Percentiles rank a stretch among this genome's conserved stretches.
These are phyloP conservation scores for Cladophialophora exuberans DNA, from an alignment of 2,329 filamentous ascomycete genomes.

Conservation along the genomic window DNA sequence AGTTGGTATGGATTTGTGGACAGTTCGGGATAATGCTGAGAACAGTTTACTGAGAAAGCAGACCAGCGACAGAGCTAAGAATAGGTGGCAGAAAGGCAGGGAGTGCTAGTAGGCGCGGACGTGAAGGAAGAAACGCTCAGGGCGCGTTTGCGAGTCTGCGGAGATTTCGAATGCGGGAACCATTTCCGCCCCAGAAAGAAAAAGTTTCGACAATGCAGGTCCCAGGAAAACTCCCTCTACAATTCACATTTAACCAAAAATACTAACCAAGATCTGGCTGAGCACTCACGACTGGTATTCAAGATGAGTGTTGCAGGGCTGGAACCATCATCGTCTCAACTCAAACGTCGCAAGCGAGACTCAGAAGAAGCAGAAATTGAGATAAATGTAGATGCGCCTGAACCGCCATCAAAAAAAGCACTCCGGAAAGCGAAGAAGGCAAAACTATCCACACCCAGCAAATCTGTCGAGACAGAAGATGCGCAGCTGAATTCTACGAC, in stretches of 20 bases:
- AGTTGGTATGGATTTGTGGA: neutral
- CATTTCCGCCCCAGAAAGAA: too few relatives aligned
- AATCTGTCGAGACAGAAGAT: conserved; percentile 39
- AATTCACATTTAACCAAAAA: too few relatives aligned
- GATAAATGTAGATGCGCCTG: conserved; percentile 85
- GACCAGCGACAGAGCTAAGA: too few relatives aligned
- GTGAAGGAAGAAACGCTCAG: too few relatives aligned
- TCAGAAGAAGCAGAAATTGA: conserved; percentile 65
- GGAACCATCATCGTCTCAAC: neutral
- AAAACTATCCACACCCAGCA: conserved; percentile 26
- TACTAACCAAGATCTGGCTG: neutral
- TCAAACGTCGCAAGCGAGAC: conserved; percentile 27
- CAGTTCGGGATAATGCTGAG: neutral
- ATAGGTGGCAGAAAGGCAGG: too few relatives aligned
- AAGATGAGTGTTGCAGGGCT: conserved; percentile 27
- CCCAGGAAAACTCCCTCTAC: too few relatives aligned
- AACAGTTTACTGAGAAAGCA: too few relatives aligned
- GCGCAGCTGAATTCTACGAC: neutral
- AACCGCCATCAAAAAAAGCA: conserved; percentile 93
- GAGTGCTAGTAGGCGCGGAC: too few relatives aligned
- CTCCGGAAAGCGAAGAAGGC: conserved; percentile 84
- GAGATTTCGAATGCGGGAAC: too few relatives aligned
- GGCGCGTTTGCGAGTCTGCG: too few relatives aligned
- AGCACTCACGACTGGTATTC: neutral
- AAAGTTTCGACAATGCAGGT: too few relatives aligned